These are phyloP conservation scores for Daldinia childiae DNA, from an alignment of 495 filamentous ascomycete genomes.

Conservation along the genomic window DNA sequence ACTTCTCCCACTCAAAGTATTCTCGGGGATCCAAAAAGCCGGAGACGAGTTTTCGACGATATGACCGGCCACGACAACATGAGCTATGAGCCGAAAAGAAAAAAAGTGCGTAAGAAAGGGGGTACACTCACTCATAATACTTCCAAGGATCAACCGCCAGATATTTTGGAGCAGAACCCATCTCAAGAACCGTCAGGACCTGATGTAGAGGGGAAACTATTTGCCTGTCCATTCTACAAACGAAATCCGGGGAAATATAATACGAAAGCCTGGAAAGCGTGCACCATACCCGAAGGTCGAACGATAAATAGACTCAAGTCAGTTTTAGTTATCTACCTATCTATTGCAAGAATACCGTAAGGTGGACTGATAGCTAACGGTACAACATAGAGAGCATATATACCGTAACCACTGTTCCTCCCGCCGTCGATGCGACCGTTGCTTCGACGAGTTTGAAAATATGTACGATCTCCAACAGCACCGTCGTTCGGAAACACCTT, in stretches of 20 bases:
- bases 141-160: not conserved
- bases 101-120: constrained; percentile 19
- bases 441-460: constrained; percentile 23
- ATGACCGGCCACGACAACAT: not conserved
- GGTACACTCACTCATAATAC: not conserved
- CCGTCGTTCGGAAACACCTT: constrained; percentile 23
- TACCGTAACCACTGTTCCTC: constrained; percentile 29
- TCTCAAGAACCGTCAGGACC: not conserved
- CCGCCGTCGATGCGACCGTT: constrained; percentile 22
- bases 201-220: constrained; percentile 3
- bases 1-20: not conserved
- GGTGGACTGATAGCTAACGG: not conserved
- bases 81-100: constrained; percentile 9
- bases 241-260: constrained; percentile 30
- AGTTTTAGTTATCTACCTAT: not conserved
- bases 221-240: constrained; percentile 41
- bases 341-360: not conserved
- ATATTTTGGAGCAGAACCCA: not conserved
- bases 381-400: constrained; percentile 30
- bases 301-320: constrained; percentile 35
- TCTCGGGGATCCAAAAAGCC: not conserved
- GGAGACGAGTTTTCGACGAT: constrained; percentile 15
- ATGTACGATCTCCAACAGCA: constrained; percentile 19
- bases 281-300: constrained; percentile 21
- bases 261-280: constrained; percentile 36